Percentiles rank a stretch among this genome's conserved stretches.
Conservation (phyloP, 2,329 filamentous ascomycete genomes). For the Coniochaeta ligniaria region DNA sequence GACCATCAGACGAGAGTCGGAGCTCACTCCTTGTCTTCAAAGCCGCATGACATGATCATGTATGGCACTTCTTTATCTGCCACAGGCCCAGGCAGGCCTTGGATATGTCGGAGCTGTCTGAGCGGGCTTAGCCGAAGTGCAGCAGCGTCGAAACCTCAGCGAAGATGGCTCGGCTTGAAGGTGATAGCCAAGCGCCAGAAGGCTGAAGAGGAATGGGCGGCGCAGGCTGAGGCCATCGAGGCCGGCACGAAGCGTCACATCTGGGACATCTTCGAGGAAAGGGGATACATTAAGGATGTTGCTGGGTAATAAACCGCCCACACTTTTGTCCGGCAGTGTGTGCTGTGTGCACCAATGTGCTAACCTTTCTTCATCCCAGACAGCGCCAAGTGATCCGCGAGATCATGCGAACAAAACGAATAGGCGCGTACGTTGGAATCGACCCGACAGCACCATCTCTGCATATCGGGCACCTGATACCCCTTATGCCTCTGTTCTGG, state of each 20-base stretch:
- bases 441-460: constrained; percentile 76
- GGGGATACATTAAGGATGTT: constrained; percentile 67
- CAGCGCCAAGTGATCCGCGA: constrained; percentile 48
- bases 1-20: not conserved
- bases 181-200: constrained; percentile 34
- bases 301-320: constrained; percentile 49
- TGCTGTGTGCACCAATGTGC: not conserved
- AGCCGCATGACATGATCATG: not conserved
- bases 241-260: constrained; percentile 44
- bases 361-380: constrained; percentile 16
- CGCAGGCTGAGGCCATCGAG: constrained; percentile 37
- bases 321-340: not conserved
- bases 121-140: constrained; percentile 3
- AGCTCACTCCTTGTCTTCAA: not conserved
- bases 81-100: not conserved
- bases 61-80: not conserved
- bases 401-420: constrained; percentile 56
- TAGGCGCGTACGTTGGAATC: constrained; percentile 73
- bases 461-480: constrained; percentile 73
- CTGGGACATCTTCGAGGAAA: constrained; percentile 60
- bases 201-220: constrained; percentile 39
- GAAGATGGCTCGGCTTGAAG: constrained; percentile 30
- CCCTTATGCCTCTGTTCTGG: constrained; percentile 80
- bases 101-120: constrained; percentile 9
- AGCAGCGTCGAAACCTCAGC: constrained; percentile 10